Evolutionary conservation across 2,329 filamentous ascomycete species (phyloP), one percentile per base, ranked within the genome.

Genomic region (Cordyceps sp.): DNA sequence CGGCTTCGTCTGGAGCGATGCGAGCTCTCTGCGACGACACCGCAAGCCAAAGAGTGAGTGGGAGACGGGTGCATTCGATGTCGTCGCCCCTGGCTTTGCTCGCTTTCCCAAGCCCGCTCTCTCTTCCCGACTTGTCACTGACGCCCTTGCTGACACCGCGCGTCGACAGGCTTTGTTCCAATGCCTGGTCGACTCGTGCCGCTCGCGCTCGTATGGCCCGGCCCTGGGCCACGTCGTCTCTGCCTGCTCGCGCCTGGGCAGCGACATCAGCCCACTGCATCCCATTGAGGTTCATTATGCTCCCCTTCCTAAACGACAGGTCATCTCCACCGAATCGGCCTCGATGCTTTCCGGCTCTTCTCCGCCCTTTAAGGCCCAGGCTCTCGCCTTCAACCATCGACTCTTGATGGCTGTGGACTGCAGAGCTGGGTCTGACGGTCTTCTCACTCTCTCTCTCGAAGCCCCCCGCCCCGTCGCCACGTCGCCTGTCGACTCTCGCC

Each of bases 351-450:
- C 37, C 8, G 25, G 27, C 14, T 18, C 30, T 10, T 22, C 30
- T 22, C 14, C 23, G 6, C 6, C 22, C 13, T 10, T 16, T 18
- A 13, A 10, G 12, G 22, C 37, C 10, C 30, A 37, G 12, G 23
- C 32, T 3, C 36, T 45, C 15, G 27, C 37, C 3, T 37, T 47
- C 31, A 39, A 43, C 15, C 38, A 36, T 8, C 39, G 38, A 1
- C 35, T 52, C n/a, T 39, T 43, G 4, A 32, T 51, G 31, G 37
- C 38, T 21, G 30, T 52, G 10, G 41, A 44, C 6, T 54, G 47
- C 30, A 42, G 43, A 20, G 42, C 49, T 32, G 51, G 51, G 2
- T 33, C 43, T n/a, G 44, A 53, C 29, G 52, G 49, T 13, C 38
- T 52, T 16, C 37, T 55, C 4, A 54, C 48, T 6, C 29, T 51